Percentiles rank a stretch among this genome's conserved stretches.
phyloP scores from a whole-genome alignment of 768 basidiomycete species.

The Suillus ampliporus region DNA sequence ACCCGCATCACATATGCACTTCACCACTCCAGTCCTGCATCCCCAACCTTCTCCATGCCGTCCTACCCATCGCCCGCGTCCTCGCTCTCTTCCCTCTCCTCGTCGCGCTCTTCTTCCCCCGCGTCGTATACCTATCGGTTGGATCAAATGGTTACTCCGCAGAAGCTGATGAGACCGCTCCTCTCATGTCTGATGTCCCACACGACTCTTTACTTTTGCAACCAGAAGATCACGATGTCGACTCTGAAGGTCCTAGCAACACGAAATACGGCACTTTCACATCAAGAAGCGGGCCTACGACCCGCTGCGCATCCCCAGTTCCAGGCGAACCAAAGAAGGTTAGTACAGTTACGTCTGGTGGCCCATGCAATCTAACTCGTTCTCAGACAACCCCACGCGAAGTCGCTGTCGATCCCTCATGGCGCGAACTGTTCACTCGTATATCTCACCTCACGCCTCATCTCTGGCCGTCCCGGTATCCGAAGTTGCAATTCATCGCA shows the following conservation, averaged over 20 bases:
- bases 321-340: conserved; percentile 27
- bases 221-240: conserved; percentile 38
- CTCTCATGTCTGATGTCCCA: conserved; percentile 30
- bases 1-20: conserved; percentile 23
- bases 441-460: conserved; percentile 74
- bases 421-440: conserved; percentile 70
- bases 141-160: conserved; percentile 21
- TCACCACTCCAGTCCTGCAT: conserved; percentile 35
- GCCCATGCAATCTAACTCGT: not conserved
- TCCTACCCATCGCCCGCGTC: conserved; percentile 68
- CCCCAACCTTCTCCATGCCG: conserved; percentile 51
- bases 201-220: conserved; percentile 60
- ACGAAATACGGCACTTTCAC: conserved; percentile 72
- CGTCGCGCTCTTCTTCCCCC: conserved; percentile 65
- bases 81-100: conserved; percentile 66
- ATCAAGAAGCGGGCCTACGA: conserved; percentile 45
- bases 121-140: conserved; percentile 64
- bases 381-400: conserved; percentile 47
- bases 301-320: conserved; percentile 53
- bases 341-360: not conserved
- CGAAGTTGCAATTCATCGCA: conserved; percentile 71
- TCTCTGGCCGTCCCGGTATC: conserved; percentile 80
- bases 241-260: conserved; percentile 40
- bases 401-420: conserved; percentile 66
- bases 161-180: conserved; percentile 27